Evolutionary conservation across 306 rosid genomes (phyloP).

Genomic region (Quercus wislizeni): DNA sequence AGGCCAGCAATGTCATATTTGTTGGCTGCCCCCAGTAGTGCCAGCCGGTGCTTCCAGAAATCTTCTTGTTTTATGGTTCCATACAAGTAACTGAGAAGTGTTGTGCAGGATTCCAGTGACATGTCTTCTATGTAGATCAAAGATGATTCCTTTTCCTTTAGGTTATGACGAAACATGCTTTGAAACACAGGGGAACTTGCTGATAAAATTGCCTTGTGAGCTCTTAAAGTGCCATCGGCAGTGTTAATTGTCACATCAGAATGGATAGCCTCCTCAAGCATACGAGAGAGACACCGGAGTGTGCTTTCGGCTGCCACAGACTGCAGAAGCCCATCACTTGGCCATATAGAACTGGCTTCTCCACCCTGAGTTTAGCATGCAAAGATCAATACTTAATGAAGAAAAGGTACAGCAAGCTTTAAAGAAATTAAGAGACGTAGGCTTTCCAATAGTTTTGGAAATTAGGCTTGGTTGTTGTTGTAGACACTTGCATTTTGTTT

Average conservation of each 20-base stretch:
- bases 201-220: constrained; percentile 83
- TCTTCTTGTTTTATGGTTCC: constrained; percentile 76
- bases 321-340: constrained; percentile 46
- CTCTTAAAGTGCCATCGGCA: constrained; percentile 58
- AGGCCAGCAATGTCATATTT: constrained; percentile 63
- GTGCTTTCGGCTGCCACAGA: constrained; percentile 50
- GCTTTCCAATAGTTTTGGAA: too few species aligned
- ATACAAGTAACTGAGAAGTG: constrained; percentile 66
- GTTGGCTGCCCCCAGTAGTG: constrained; percentile 76
- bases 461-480: too few species aligned
- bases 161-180: constrained; percentile 84
- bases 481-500: neutral
- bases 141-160: constrained; percentile 76
- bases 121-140: constrained; percentile 72
- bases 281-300: constrained; percentile 69
- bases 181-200: constrained; percentile 86
- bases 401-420: neutral
- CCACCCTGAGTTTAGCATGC: constrained; percentile 47
- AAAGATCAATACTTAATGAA: constrained; percentile 1
- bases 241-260: constrained; percentile 72
- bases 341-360: constrained; percentile 70
- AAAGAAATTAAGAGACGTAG: neutral
- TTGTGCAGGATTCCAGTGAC: constrained; percentile 61
- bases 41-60: constrained; percentile 77
- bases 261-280: constrained; percentile 72